Evolutionary conservation across 139 green algal species (phyloP), one percentile per base, ranked within the genome.

Genomic region (Astrephomene gubernaculifera): DNA sequence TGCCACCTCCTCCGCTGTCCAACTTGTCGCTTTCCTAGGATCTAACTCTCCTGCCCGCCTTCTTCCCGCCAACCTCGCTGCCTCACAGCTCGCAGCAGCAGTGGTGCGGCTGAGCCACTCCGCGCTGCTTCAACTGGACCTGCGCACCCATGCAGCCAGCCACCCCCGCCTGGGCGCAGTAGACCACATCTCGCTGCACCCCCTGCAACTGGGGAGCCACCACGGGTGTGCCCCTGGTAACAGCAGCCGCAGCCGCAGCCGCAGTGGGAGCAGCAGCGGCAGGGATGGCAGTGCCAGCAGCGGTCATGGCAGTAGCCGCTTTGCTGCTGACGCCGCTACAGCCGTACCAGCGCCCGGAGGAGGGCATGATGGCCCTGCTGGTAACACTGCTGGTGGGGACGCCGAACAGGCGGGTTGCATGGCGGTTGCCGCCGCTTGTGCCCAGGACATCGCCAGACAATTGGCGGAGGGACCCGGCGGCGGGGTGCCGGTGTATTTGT

Each of bases 101-200:
- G 90, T 89, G 6, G 31, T 83, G 44, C 36, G 22, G 29, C 61
- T 97, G 31, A 85, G 89, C 1, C 57, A 70, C 6, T 74, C 82
- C 12, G 94, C 94, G 31, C 67, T 97, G 35, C 21, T 17, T 9
- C 82, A 75, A 6, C 71, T 97, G 0, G 93, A 97, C 81, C 80
- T 98, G 45, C 76, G 75, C 19, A 9, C 52, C 27, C 95, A 98
- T 71, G 44, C 36, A 2, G 95, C 92, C 54, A 90, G 79, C 1
- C 95, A 98, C 82, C 95, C 95, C 7, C 90, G 95, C 12, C 86
- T 98, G 21, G 95, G 95, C 4, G 82, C 88, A 0, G 87, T 98
- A 6, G 95, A 98, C 86, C 95, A 98, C 82, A 90, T 98, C 24
- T 92, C 87, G 1, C 87, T 94, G 39, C 92, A 96, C 83, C 95